phyloP scores from a whole-genome alignment of 129 eudicot genomes.

The Escallonia rubra region DNA sequence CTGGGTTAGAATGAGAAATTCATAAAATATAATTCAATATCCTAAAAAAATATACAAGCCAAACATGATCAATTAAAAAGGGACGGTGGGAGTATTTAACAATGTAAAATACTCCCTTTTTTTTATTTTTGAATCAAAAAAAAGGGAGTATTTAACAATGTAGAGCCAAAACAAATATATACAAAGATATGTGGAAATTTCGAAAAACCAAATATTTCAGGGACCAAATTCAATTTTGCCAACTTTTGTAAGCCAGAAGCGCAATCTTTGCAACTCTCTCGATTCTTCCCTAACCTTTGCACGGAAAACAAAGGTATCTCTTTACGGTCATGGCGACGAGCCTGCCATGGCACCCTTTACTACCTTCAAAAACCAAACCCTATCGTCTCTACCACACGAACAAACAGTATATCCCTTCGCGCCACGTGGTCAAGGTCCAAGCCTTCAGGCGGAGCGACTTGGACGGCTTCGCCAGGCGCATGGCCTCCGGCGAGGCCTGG shows the following conservation, averaged over 20 bases:
- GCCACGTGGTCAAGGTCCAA: conserved; percentile 14
- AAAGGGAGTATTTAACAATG: no score
- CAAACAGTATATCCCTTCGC: conserved; percentile 11
- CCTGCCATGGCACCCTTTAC: conserved; percentile 63
- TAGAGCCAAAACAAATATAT: neutral
- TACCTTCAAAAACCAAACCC: conserved; percentile 11
- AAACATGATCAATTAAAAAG: no score
- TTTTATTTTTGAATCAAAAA: no score
- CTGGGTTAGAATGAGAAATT: no score
- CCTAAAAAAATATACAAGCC: no score
- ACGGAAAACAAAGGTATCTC: neutral
- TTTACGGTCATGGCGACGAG: conserved; percentile 43
- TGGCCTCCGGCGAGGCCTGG: conserved; percentile 77
- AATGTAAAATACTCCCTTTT: no score
- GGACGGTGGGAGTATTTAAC: no score
- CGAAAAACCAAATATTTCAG: neutral
- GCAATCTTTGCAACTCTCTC: neutral
- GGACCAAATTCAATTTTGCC: neutral
- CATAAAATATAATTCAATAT: no score
- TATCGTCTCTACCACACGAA: conserved; percentile 27
- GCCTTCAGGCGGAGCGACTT: conserved; percentile 80
- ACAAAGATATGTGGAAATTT: neutral
- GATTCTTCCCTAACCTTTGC: neutral
- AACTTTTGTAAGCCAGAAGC: conserved; percentile 2
- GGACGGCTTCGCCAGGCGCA: conserved; percentile 51